phyloP scores from a whole-genome alignment of 805 yeast species.

The Barnettozyma populi region DNA sequence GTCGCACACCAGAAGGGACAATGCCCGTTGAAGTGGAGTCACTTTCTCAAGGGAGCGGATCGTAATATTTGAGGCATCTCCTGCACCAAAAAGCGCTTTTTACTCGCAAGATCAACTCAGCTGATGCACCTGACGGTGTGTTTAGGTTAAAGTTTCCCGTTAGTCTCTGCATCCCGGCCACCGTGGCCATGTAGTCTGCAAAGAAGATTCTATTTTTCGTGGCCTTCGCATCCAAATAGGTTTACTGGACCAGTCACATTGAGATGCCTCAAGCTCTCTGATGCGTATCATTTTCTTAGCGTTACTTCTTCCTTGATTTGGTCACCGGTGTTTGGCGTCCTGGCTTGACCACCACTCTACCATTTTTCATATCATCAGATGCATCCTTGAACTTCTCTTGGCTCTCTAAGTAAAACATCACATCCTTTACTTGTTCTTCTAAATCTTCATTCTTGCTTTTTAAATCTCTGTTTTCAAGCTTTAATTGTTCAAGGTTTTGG shows the following conservation, averaged over 20 bases:
- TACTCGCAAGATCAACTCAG: background rate
- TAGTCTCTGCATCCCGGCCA: too few relatives aligned
- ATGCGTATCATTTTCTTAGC: too few relatives aligned
- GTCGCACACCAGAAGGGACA: background rate
- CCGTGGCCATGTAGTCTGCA: too few relatives aligned
- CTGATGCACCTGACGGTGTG: background rate
- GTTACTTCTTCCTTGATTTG: constrained; percentile 1
- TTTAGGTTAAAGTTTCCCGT: too few relatives aligned
- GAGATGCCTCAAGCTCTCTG: too few relatives aligned
- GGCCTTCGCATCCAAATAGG: too few relatives aligned
- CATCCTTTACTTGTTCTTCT: constrained; percentile 61
- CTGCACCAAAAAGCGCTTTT: background rate
- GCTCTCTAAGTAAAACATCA: constrained; percentile 75
- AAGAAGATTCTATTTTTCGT: too few relatives aligned
- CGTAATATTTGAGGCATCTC: background rate
- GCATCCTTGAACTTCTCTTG: constrained; percentile 69
- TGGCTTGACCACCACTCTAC: constrained; percentile 46
- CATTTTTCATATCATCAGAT: constrained; percentile 67
- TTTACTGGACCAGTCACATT: too few relatives aligned
- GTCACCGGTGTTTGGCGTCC: background rate
- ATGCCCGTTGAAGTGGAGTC: background rate
- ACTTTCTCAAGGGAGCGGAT: background rate
- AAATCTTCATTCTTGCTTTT: constrained; percentile 41
- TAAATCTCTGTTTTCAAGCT: constrained; percentile 29
- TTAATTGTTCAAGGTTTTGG: constrained; percentile 34